Evolutionary conservation across 192 early-diverging fungal species (phyloP).

Genomic region (Backusella macrospora): DNA sequence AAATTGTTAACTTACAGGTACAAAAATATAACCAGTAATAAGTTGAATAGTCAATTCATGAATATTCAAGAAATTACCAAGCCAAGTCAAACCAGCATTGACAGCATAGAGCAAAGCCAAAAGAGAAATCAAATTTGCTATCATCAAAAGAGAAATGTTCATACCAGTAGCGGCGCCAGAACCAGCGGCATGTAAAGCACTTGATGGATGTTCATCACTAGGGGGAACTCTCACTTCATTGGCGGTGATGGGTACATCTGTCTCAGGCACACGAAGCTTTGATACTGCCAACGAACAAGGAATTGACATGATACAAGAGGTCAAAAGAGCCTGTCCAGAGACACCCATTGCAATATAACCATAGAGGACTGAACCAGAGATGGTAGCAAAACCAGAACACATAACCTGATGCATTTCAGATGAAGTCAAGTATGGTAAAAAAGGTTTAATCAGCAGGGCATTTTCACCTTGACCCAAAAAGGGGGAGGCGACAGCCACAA

Average conservation of each 20-base stretch:
- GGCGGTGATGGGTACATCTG: conserved; percentile 76
- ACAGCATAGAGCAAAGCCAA: conserved; percentile 69
- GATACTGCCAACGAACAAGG: conserved; percentile 81
- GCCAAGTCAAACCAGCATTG: conserved; percentile 74
- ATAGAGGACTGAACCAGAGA: conserved; percentile 80
- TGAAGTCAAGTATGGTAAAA: conserved; percentile 79
- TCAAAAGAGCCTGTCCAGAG: conserved; percentile 66
- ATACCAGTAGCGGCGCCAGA: conserved; percentile 85
- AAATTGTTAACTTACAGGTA: conserved; percentile 51
- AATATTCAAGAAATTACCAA: conserved; percentile 66
- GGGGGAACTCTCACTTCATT: conserved; percentile 65
- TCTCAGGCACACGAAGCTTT: conserved; percentile 88
- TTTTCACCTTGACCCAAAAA: conserved; percentile 86
- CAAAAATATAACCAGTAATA: conserved; percentile 78
- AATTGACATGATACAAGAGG: conserved; percentile 90
- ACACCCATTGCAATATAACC: conserved; percentile 77
- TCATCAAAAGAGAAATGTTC: conserved; percentile 73
- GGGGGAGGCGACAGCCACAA: conserved; percentile 84
- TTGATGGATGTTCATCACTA: conserved; percentile 63
- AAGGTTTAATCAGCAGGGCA: conserved; percentile 80
- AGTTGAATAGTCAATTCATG: conserved; percentile 64
- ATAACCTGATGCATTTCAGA: conserved; percentile 88
- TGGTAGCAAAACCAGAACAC: conserved; percentile 89
- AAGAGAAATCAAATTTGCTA: conserved; percentile 76
- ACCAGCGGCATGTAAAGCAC: conserved; percentile 78